These are phyloP conservation scores for Skeletonema menzelii DNA, from an alignment of 108 stramenopile genomes.

Conservation along the genomic window DNA sequence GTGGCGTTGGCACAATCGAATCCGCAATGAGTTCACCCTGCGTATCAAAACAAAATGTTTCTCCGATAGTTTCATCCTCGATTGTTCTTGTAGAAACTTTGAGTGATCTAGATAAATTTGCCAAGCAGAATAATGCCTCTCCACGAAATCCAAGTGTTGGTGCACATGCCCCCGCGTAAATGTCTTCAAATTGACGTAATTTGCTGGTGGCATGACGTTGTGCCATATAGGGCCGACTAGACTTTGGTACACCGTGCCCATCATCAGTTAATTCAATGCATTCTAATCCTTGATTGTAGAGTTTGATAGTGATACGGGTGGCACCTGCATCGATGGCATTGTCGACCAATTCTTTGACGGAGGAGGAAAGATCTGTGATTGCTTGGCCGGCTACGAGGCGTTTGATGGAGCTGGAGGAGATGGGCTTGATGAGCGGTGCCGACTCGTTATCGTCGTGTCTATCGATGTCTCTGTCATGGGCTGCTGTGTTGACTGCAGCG, in stretches of 20 bases:
- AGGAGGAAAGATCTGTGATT: slow-evolving; percentile 73
- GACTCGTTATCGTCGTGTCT: background rate
- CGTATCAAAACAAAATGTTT: slow-evolving; percentile 57
- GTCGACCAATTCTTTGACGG: slow-evolving; percentile 92
- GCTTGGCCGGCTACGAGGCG: slow-evolving; percentile 90
- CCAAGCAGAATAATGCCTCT: slow-evolving; percentile 86
- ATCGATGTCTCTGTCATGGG: background rate
- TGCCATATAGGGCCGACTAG: slow-evolving; percentile 63
- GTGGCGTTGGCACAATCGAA: slow-evolving; percentile 33
- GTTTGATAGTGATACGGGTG: slow-evolving; percentile 67
- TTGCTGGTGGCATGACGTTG: slow-evolving; percentile 88
- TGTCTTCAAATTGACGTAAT: slow-evolving; percentile 71
- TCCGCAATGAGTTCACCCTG: slow-evolving; percentile 50
- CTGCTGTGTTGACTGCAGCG: background rate
- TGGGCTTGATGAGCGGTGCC: slow-evolving; percentile 40
- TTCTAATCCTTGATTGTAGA: slow-evolving; percentile 76
- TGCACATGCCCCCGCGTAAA: slow-evolving; percentile 49
- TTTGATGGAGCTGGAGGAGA: slow-evolving; percentile 43
- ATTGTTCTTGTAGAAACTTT: slow-evolving; percentile 68
- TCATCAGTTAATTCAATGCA: slow-evolving; percentile 89
- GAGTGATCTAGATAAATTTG: slow-evolving; percentile 62
- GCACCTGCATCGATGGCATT: slow-evolving; percentile 88
- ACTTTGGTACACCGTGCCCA: slow-evolving; percentile 73
- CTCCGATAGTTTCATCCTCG: slow-evolving; percentile 54
- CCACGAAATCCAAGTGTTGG: slow-evolving; percentile 82